phyloP scores from a whole-genome alignment of 2,329 filamentous ascomycete species.

The Atkinsonella texensis region DNA sequence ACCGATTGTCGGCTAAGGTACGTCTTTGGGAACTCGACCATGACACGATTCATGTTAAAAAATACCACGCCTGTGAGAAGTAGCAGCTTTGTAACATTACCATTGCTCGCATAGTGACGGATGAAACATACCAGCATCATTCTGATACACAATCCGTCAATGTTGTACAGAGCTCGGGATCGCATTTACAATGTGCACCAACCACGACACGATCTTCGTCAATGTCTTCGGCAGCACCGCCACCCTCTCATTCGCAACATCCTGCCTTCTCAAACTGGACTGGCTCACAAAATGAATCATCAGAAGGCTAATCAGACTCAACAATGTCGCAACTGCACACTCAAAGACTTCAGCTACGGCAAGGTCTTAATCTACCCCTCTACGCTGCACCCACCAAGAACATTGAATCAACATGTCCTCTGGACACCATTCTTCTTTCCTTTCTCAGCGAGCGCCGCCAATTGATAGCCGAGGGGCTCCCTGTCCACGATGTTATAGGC shows the following conservation, averaged over 20 bases:
- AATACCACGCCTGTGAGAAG: neutral
- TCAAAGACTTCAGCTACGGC: conserved; percentile 37
- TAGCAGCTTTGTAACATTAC: neutral
- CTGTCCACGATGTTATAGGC: conserved; percentile 55
- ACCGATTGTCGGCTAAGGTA: conserved; percentile 34
- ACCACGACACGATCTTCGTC: neutral
- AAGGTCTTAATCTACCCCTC: conserved; percentile 29
- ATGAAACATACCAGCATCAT: neutral
- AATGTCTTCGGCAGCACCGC: neutral
- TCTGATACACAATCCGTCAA: neutral
- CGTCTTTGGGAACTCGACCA: conserved; percentile 1
- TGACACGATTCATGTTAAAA: no score
- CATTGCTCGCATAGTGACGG: neutral
- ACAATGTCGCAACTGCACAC: conserved; percentile 24
- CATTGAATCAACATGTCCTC: conserved; percentile 56
- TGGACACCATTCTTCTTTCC: conserved; percentile 69
- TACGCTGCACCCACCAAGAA: conserved; percentile 40
- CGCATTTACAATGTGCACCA: neutral
- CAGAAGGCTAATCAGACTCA: conserved; percentile 2
- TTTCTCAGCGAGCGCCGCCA: conserved; percentile 61
- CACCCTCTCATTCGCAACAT: neutral
- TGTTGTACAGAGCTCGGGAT: neutral
- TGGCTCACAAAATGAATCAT: neutral
- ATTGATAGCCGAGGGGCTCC: conserved; percentile 52
- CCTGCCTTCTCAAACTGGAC: neutral